Evolutionary conservation across 495 filamentous ascomycete genomes (phyloP).

Genomic region (Xylaria palmicola): DNA sequence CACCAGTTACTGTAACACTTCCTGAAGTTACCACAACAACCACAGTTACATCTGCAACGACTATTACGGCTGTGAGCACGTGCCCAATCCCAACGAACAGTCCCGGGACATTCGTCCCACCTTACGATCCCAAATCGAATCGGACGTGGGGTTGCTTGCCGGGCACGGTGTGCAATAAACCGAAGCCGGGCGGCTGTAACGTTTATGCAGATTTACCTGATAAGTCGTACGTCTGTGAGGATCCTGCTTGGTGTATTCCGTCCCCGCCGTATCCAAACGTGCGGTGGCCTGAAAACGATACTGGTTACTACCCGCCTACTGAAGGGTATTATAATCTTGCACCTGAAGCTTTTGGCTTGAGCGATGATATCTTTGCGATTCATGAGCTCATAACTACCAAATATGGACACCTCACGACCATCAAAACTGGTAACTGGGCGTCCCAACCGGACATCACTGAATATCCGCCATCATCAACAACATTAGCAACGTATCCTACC

Average conservation of each 20-base stretch:
- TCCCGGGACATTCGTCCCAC: slow-evolving; percentile 2
- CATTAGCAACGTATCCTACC: slow-evolving; percentile 5
- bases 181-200: slow-evolving; percentile 50
- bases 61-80: slow-evolving; percentile 28
- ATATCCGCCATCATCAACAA: slow-evolving; percentile 29
- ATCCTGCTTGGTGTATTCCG: slow-evolving; percentile 52
- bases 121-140: slow-evolving; percentile 29
- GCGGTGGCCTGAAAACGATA: slow-evolving; percentile 42
- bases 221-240: slow-evolving; percentile 51
- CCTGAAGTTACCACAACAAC: slow-evolving; percentile 25
- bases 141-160: slow-evolving; percentile 61
- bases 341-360: slow-evolving; percentile 61
- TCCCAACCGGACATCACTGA: slow-evolving; percentile 44
- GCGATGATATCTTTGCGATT: slow-evolving; percentile 57
- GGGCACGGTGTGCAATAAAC: slow-evolving; percentile 57
- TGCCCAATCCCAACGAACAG: slow-evolving; percentile 31
- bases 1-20: slow-evolving; percentile 32
- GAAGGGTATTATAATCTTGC: slow-evolving; percentile 64
- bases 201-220: slow-evolving; percentile 55
- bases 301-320: slow-evolving; percentile 51
- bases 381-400: slow-evolving; percentile 1
- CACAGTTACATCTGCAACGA: slow-evolving; percentile 22
- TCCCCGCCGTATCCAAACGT: slow-evolving; percentile 40
- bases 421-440: slow-evolving; percentile 46
- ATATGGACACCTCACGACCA: slow-evolving; percentile 30